Conservation (phyloP, 2,329 filamentous ascomycete genomes). For the Colletotrichum navitas region DNA sequence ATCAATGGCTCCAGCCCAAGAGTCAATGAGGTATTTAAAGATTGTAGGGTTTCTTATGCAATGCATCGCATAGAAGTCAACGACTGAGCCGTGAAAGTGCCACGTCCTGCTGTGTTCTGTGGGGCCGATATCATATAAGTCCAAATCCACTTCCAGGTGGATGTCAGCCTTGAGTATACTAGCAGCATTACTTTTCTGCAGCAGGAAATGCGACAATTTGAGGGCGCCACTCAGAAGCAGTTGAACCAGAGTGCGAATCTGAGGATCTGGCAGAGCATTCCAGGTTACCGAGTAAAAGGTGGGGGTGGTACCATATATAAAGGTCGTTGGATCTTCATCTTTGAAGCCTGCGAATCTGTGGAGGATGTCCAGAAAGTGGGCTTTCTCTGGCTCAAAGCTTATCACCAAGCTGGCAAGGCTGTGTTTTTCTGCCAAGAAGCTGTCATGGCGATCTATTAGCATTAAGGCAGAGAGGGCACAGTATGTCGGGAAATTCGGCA, state of each 20-base stretch:
- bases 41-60: fast-evolving
- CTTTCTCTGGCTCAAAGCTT: background rate
- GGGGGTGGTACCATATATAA: no score
- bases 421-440: background rate
- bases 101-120: fast-evolving
- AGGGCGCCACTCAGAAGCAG: background rate
- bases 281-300: background rate
- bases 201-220: background rate
- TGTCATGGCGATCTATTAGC: background rate
- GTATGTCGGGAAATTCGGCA: background rate
- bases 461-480: background rate
- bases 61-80: background rate
- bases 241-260: background rate
- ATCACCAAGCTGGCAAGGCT: background rate
- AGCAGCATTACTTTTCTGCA: background rate
- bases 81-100: background rate
- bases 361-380: background rate
- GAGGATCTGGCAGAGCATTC: background rate
- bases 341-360: background rate
- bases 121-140: background rate
- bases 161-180: background rate
- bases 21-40: background rate
- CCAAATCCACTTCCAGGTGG: background rate
- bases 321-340: no score
- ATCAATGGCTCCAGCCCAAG: background rate